These are phyloP conservation scores for Acacia concinna DNA, from an alignment of 331 rosid genomes.

Conservation along the genomic window DNA sequence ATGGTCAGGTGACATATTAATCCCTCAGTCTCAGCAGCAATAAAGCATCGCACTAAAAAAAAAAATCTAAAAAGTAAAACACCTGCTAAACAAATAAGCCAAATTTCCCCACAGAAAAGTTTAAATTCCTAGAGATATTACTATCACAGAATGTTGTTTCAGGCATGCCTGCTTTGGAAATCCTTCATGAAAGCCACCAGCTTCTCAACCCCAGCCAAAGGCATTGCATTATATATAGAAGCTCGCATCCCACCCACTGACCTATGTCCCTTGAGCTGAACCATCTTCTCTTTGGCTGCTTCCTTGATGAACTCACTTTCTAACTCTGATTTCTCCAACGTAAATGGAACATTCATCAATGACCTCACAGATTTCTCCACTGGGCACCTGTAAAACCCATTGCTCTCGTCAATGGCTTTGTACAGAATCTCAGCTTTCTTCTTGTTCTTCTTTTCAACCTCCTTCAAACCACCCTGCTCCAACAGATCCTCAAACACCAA, in stretches of 20 bases:
- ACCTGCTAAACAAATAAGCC: neutral
- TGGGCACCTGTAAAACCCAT: slow-evolving; percentile 63
- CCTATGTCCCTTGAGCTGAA: slow-evolving; percentile 74
- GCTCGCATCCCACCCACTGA: slow-evolving; percentile 82
- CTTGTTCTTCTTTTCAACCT: slow-evolving; percentile 65
- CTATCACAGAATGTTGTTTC: neutral
- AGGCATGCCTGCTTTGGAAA: slow-evolving; percentile 62
- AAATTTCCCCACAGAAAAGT: neutral
- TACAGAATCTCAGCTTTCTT: slow-evolving; percentile 55
- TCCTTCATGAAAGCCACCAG: slow-evolving; percentile 75
- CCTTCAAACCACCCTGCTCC: slow-evolving; percentile 60
- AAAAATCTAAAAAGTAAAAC: neutral
- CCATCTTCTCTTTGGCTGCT: slow-evolving; percentile 63
- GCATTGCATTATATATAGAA: slow-evolving; percentile 74
- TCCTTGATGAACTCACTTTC: slow-evolving; percentile 68
- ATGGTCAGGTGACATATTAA: neutral
- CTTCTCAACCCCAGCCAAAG: slow-evolving; percentile 49
- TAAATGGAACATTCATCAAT: slow-evolving; percentile 69
- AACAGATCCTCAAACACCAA: slow-evolving; percentile 65
- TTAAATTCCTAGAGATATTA: neutral
- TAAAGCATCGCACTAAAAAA: neutral
- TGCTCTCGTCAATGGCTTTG: slow-evolving; percentile 52
- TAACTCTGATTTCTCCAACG: slow-evolving; percentile 59
- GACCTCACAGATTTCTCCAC: slow-evolving; percentile 67
- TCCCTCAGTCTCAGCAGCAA: neutral